Percentiles rank a stretch among this genome's conserved stretches.
Conservation (phyloP, 805 yeast species). For the Grigorovia transvaalensis region DNA sequence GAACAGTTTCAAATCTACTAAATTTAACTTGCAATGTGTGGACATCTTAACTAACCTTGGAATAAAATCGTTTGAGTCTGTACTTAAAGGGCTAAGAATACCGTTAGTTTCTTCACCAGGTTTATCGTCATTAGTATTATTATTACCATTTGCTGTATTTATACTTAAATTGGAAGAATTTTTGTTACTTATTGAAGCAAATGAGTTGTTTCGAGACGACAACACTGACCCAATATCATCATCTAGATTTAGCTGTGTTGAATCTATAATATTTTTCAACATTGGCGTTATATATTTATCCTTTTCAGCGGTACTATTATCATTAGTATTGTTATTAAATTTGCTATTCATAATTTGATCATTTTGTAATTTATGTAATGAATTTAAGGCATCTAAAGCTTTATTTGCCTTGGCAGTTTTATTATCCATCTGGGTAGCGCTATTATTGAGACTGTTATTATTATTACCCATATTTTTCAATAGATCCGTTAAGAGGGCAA, state of each 20-base stretch:
- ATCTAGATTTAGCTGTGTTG: neutral
- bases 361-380: conserved; percentile 22
- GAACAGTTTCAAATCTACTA: conserved; percentile 71
- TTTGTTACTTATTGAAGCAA: neutral
- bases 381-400: conserved; percentile 26
- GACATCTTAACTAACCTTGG: conserved; percentile 10
- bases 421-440: neutral
- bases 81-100: conserved; percentile 1
- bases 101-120: neutral
- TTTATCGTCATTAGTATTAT: neutral
- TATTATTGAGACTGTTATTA: neutral
- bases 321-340: neutral
- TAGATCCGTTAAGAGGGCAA: neutral
- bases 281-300: neutral
- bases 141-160: neutral
- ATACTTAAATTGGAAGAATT: neutral
- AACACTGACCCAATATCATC: neutral
- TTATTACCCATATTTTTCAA: neutral
- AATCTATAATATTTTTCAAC: neutral
- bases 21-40: conserved; percentile 37
- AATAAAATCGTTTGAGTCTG: neutral
- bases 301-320: neutral
- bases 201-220: neutral
- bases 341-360: conserved; percentile 8
- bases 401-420: conserved; percentile 17